Evolutionary conservation across 306 rosid species (phyloP).

Genomic region (Arachis hypogaea): DNA sequence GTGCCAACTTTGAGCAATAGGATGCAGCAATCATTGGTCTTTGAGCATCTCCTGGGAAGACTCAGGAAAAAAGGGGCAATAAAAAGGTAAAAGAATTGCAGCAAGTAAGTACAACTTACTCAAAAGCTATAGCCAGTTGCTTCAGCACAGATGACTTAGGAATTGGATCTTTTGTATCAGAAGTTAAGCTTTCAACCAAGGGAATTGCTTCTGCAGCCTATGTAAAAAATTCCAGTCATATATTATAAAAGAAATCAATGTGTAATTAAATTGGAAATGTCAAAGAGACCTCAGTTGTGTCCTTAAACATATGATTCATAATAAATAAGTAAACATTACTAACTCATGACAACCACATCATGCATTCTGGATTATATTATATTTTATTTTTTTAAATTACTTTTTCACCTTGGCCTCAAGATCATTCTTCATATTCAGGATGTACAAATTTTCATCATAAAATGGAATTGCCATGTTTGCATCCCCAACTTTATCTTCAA

Average conservation of each 20-base stretch:
- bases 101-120: conserved; percentile 65
- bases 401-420: conserved; percentile 73
- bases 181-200: conserved; percentile 69
- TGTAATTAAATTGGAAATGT: conserved; percentile 32
- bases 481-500: conserved; percentile 60
- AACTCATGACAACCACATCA: conserved; percentile 30
- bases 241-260: conserved; percentile 34
- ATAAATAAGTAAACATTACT: conserved; percentile 3
- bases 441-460: conserved; percentile 85
- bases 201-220: conserved; percentile 78
- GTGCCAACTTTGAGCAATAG: conserved; percentile 15
- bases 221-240: conserved; percentile 24
- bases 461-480: conserved; percentile 71
- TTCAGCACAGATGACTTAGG: conserved; percentile 74
- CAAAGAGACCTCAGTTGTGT: conserved; percentile 4
- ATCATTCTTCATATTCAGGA: conserved; percentile 85
- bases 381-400: conserved; percentile 15
- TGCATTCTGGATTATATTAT: neutral
- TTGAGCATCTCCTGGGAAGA: conserved; percentile 26
- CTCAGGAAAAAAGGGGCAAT: conserved; percentile 24
- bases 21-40: conserved; percentile 20
- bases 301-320: conserved; percentile 6
- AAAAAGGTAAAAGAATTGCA: conserved; percentile 34
- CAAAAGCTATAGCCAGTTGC: conserved; percentile 85
- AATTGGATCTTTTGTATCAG: conserved; percentile 62